These are phyloP conservation scores for Rhodotorula sp. DNA, from an alignment of 1,284 basidiomycete genomes.

Conservation along the genomic window DNA sequence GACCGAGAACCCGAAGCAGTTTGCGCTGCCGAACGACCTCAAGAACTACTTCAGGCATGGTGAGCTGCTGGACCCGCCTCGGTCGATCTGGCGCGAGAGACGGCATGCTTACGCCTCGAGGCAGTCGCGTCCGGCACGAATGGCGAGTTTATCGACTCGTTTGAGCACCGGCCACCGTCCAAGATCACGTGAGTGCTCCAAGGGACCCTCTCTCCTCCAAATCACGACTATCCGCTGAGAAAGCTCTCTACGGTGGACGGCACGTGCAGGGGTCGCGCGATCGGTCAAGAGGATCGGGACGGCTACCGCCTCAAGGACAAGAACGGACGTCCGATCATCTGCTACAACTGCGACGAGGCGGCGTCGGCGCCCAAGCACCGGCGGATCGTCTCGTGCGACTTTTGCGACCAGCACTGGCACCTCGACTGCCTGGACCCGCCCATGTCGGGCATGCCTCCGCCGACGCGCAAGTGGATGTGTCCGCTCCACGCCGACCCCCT, in stretches of 20 bases:
- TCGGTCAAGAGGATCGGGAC: conserved; percentile 74
- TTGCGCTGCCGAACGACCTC: conserved; percentile 48
- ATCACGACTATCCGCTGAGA: conserved; percentile 13
- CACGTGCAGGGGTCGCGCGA: conserved; percentile 31
- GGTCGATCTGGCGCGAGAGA: no score
- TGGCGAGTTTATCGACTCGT: conserved; percentile 63
- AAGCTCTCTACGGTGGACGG: conserved; percentile 46
- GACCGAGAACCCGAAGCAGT: conserved; percentile 48
- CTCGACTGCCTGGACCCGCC: conserved; percentile 94
- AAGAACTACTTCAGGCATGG: conserved; percentile 49
- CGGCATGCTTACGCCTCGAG: not conserved
- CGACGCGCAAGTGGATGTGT: conserved; percentile 96
- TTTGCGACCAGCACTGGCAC: conserved; percentile 94
- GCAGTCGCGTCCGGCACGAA: conserved; percentile 47
- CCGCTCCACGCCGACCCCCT: conserved; percentile 87
- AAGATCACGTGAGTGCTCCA: conserved; percentile 60
- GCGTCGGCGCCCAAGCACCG: conserved; percentile 47
- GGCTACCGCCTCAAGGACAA: conserved; percentile 81
- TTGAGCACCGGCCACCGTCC: conserved; percentile 61
- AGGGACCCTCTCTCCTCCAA: not conserved
- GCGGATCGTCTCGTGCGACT: conserved; percentile 86
- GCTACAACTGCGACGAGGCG: conserved; percentile 57
- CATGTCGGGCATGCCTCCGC: conserved; percentile 76
- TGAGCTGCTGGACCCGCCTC: conserved; percentile 12
- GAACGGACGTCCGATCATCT: conserved; percentile 75